A percentile compares a stretch with the other conserved stretches of the same genome.
These are phyloP conservation scores for Cordyceps javanica DNA, from an alignment of 2,329 filamentous ascomycete genomes.

Conservation along the genomic window DNA sequence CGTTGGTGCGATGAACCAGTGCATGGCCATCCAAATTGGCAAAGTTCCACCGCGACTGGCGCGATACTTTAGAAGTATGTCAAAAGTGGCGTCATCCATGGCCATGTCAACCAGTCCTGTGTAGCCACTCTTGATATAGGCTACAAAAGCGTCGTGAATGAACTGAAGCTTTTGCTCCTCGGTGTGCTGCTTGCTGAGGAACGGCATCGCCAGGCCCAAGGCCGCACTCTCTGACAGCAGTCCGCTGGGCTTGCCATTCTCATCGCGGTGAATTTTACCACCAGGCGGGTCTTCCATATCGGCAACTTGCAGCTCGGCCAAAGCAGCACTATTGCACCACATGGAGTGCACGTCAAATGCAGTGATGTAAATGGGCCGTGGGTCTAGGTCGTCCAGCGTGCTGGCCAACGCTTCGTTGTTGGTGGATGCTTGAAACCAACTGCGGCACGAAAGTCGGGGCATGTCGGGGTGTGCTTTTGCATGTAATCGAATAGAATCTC, in stretches of 20 bases:
- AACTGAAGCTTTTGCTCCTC: conserved; percentile 32
- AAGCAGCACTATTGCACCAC: conserved; percentile 39
- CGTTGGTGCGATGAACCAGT: conserved; percentile 37
- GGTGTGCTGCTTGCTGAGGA: conserved; percentile 29
- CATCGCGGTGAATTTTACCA: conserved; percentile 36
- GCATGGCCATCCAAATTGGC: conserved; percentile 34
- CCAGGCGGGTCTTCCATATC: conserved; percentile 33
- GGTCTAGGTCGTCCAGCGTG: conserved; percentile 38
- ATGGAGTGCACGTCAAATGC: conserved; percentile 37
- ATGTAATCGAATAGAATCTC: conserved; percentile 27
- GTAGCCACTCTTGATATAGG: conserved; percentile 34
- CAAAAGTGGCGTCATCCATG: conserved; percentile 40
- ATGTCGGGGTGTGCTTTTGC: conserved; percentile 29
- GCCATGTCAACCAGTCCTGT: conserved; percentile 43
- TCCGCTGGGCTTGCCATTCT: conserved; percentile 31
- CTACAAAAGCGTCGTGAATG: conserved; percentile 30
- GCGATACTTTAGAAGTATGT: conserved; percentile 26
- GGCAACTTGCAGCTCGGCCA: conserved; percentile 33
- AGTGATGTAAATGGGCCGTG: conserved; percentile 39
- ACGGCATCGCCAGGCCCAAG: conserved; percentile 36
- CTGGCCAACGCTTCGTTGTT: conserved; percentile 30
- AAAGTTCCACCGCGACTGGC: conserved; percentile 24
- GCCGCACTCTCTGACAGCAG: conserved; percentile 36
- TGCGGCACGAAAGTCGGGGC: conserved; percentile 32
- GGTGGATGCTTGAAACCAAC: conserved; percentile 41